Evolutionary conservation across 371 early-diverging fungal species (phyloP), one percentile per base, ranked within the genome.

Genomic region (Mucor plumbeus): DNA sequence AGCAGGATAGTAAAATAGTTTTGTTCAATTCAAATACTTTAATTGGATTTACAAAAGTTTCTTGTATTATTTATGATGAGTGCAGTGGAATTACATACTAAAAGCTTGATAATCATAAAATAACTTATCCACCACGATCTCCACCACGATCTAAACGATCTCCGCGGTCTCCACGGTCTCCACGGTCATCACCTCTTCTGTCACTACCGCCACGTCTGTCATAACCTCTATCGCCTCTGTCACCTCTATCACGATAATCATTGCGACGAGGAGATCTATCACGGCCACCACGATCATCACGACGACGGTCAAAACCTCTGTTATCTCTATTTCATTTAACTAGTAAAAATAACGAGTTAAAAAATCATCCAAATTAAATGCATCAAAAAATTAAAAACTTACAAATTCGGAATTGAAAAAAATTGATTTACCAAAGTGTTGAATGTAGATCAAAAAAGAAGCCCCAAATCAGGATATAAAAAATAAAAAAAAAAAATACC

Each of bases 231-330:
- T 44, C 44, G 7, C n/a, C n/a, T 17, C 44, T 44, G 4, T 44
- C 44, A 7, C n/a, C 4, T 17, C 44, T 44, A 7, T 50, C 50
- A n/a, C 64, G 61, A 31, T 40, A 50, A 0, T 58, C 64, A 10
- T 55, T 54, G 21, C 73, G 73, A 47, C 64, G 72, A 61, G 72
- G 72, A 13, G 70, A 70, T 61, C 76, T 64, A 55, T 73, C 76
- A 36, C 78, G 72, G 53, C 53, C 48, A 35, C 43, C 67, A 57
- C 70, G 64, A 10, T 47, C 48, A n/a, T 47, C 48, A 21, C 48
- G 48, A 31, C 68, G 66, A 63, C 50, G 61, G 13, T 68, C 58
- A 44, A 17, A 64, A 5, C 60, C 68, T 62, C 64, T 64, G 33
- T 19, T 21, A 31, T 53, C 53, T 53, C 53, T 53, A 26, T 0